Evolutionary conservation across 495 filamentous ascomycete genomes (phyloP), one percentile per base, ranked within the genome.

Genomic region (Gamarada debralockiae): DNA sequence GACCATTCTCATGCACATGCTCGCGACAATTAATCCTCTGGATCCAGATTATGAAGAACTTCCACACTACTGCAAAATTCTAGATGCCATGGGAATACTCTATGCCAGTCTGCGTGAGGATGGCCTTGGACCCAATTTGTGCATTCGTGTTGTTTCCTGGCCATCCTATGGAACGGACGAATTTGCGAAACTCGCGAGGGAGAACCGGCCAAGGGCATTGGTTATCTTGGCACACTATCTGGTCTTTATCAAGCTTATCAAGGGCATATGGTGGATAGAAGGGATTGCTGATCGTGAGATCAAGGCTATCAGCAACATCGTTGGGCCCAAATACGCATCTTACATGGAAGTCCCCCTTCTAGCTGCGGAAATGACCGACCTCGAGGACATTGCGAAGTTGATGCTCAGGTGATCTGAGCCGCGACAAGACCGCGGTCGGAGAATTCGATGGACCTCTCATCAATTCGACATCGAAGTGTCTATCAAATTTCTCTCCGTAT

Each of bases 171-270:
- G 83, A 3, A 75, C 77, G 0, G 56, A 70, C 2, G 62, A 66
- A 10, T 85, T 81, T 58, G 57, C 80, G 13, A 69, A 73, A 0
- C 65, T 81, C 20, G 72, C 81, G 3, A 67, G 69, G 9, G 61
- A 73, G 34, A 69, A 68, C 9, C 66, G 73, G 31, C 79, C 82
- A 0, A 75, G 83, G 36, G 79, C 84, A 0, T 58, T 80, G 0
- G 59, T 80, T 7, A 71, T 81, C 13, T 24, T 78, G 4, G 72
- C 75, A 1, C 52, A 78, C 39, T 76, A 72, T 43, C 63, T 77
- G 13, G 64, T 58, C 23, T 76, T 78, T 45, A 37, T 65, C 6
- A 74, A 73, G 55, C 21, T 77, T 7, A 43, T 66, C 17, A 36
- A 52, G 0, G 36, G 59, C 14, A 22, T 70, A 17, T 80, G 75